Conservation (phyloP, 1,284 basidiomycete genomes). For the Austropuccinia psidii region DNA sequence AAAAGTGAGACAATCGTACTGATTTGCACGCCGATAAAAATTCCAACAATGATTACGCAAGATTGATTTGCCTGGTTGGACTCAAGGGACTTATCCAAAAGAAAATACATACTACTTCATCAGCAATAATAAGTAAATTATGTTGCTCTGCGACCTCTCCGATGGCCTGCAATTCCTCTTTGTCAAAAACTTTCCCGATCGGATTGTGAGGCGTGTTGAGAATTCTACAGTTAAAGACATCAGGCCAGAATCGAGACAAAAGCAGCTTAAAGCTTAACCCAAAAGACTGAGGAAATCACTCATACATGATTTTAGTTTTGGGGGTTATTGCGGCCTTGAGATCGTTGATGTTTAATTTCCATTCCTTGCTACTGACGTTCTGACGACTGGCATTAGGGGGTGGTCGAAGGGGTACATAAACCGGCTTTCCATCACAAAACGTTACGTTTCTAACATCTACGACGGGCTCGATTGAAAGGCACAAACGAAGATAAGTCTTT, state of each 20-base stretch:
- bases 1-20: constrained; percentile 88
- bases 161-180: constrained; percentile 70
- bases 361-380: constrained; percentile 58
- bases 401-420: constrained; percentile 91
- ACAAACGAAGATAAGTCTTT: neutral
- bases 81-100: neutral
- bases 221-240: constrained; percentile 51
- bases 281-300: neutral
- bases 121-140: constrained; percentile 84
- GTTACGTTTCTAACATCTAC: constrained; percentile 41
- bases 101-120: constrained; percentile 72
- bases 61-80: neutral
- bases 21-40: neutral
- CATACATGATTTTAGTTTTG: constrained; percentile 71
- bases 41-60: neutral
- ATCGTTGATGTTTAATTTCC: constrained; percentile 78
- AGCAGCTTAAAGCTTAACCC: neutral
- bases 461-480: neutral
- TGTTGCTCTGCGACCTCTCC: constrained; percentile 81
- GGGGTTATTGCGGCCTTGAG: constrained; percentile 71
- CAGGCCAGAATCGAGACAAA: neutral
- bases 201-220: constrained; percentile 95
- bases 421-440: constrained; percentile 63
- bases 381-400: constrained; percentile 53
- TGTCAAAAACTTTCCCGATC: constrained; percentile 86